Base-by-base conservation (phyloP, 768 basidiomycete genomes). In the Phaffia tasmanica region DNA sequence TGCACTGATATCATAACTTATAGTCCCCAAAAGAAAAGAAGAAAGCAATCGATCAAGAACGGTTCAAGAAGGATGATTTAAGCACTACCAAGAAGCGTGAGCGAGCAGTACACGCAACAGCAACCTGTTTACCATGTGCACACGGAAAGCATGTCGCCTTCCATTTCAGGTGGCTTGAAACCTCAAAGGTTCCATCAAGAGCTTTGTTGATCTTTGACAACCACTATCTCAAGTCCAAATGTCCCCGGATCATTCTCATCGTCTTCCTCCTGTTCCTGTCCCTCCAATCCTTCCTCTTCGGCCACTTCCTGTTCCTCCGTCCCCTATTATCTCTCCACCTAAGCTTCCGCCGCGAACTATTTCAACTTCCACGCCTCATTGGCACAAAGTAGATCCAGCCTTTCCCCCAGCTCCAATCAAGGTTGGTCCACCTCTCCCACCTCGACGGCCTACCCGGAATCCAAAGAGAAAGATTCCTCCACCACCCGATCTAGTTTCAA, bases 301-400 rank as follows among this genome's bases (percentile, higher is more conserved):
- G 11, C 47, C 57, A 21, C 57, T 46, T 35, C 42, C 27, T 25
- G 29, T 29, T 42, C 35, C 35, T 42, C 35, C 35, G 35, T 11
- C 11, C 11, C 35, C 35, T 42, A 11, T 42, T 42, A 42, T 4
- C 35, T 42, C 35, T 18, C 61, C 61, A 9, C 61, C 61, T 30
- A 42, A 47, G 21, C 61, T 62, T n/a, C 61, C 61, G 1, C 61
- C 61, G 21, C 61, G 61, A 50, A 51, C 46, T 50, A 21, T 47
- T 4, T 62, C 61, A 4, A 51, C 25, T 15, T 29, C 46, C 48
- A 27, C 61, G 2, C 32, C 48, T 5, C 30, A 19, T 51, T 50
- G 21, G 27, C 19, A 29, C 29, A 7, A 15, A 30, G 9, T 16
- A 0, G 8, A 46, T 23, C 58, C 58, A n/a, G 47, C 35, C 19